phyloP scores from a whole-genome alignment of 2,329 filamentous ascomycete species.

The Cladosporium sp. region DNA sequence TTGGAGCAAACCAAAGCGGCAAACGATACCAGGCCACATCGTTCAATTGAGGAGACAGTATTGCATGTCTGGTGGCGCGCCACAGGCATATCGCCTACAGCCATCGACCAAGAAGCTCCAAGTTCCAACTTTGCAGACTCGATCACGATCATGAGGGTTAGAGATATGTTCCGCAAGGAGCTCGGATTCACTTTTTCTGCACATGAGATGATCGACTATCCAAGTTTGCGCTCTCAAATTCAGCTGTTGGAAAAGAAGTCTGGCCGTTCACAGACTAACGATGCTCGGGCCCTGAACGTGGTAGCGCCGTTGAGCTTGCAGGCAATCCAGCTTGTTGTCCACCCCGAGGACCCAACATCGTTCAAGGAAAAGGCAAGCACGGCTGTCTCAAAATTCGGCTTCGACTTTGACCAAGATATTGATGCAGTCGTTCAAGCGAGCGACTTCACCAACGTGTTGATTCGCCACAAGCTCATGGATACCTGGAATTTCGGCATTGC shows the following conservation, averaged over 20 bases:
- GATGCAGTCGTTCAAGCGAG: slow-evolving; percentile 6
- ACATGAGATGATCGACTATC: background rate
- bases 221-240: background rate
- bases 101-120: slow-evolving; percentile 1
- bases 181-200: background rate
- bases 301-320: background rate
- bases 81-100: background rate
- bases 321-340: background rate
- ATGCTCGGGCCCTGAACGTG: background rate
- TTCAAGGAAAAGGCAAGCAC: background rate
- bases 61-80: background rate
- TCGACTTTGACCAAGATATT: background rate
- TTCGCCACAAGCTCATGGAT: slow-evolving; percentile 2
- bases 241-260: background rate
- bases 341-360: background rate
- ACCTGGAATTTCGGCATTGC: slow-evolving; percentile 11
- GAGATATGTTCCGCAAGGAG: slow-evolving; percentile 10
- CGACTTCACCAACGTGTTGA: slow-evolving; percentile 6
- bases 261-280: background rate
- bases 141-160: slow-evolving; percentile 18
- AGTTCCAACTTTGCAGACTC: slow-evolving; percentile 20
- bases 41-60: background rate
- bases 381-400: background rate
- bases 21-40: background rate
- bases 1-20: background rate